Evolutionary conservation across 768 basidiomycete genomes (phyloP), one percentile per base, ranked within the genome.

Genomic region (Boletus speciosus): DNA sequence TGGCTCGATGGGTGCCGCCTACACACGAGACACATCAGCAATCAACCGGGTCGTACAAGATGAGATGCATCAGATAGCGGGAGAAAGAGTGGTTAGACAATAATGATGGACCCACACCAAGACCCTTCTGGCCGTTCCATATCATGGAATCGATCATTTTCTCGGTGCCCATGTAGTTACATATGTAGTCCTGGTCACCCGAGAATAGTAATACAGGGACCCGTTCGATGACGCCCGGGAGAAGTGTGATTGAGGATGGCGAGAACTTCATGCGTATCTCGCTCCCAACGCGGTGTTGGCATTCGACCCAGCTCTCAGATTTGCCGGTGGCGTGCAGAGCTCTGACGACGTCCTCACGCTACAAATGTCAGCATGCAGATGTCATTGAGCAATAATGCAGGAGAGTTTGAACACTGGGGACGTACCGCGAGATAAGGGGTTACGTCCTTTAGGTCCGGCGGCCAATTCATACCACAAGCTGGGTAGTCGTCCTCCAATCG

Each of bases 401-500:
- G 6, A 50, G 43, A n/a, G 14, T 19, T 16, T 32, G 35, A 54
- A n/a, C 41, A 35, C 15, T 14, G 39, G 14, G 29, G 47, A 75
- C 90, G 49, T 67, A 97, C 96, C 27, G 82, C 83, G 5, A 99
- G 81, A 66, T 94, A 96, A 1, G 74, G 71, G 16, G 85, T 87
- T 9, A 98, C 75, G 44, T 84, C 81, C 4, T 77, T 70, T 45
- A 98, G 83, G 63, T 94, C 92, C 34, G 86, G 85, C 7, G 95
- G 96, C 96, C 95, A 99, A 72, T 94, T 96, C 93, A 96, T 90
- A 3, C 96, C 97, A 69, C 97, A 99, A 1, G 83, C 87, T 16
- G 97, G 97, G 35, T 68, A 74, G 12, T 80, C 79, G 66, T 99
- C 97, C 51, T 90, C 85, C n/a, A 88, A 74, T 25, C 97, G 88